Evolutionary conservation across 2,329 filamentous ascomycete species (phyloP), one percentile per base, ranked within the genome.

Genomic region (Xylariaceae sp.): DNA sequence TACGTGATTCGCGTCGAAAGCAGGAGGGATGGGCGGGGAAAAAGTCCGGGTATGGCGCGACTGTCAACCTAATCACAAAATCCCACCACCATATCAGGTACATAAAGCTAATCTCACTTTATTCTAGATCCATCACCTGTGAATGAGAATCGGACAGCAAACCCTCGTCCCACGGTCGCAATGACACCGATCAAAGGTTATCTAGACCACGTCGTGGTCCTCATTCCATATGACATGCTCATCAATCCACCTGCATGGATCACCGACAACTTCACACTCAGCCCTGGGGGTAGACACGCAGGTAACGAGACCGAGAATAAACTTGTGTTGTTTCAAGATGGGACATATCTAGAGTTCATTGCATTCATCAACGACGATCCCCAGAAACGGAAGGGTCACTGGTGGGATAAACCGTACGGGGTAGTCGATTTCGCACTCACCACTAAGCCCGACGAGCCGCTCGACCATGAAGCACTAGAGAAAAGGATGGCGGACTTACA

Each of bases 271-370:
- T 46, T 46, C 44, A 46, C 44, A n/a, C 17, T 46, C n/a, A 16
- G 19, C 11, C 44, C 22, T 11, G 28, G 44, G 13, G 44, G 44
- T 28, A 22, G 44, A n/a, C 44, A 46, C 19, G 19, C 44, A n/a
- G 44, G 34, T 13, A 33, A 33, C 19, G 11, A 3, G 16, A 34
- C 31, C 7, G 44, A 46, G 17, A 46, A 33, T 31, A 17, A 17
- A 34, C 19, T 46, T 11, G 44, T 46, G 16, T 19, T 46, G 3
- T 38, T 46, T 17, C 16, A 34, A n/a, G 44, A 46, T 17, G 44
- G 44, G 11, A 34, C 44, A 16, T 46, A 46, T 18, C 28, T 46
- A n/a, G 44, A 46, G 16, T 38, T 46, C 44, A 46, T 46, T 5
- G 44, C 44, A n/a, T 46, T 34, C 28, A 33, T 46, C 44, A 43